Percentiles rank a stretch among this genome's conserved stretches.
phyloP scores from a whole-genome alignment of 2,329 filamentous ascomycete genomes.

The Penicillium sp. region DNA sequence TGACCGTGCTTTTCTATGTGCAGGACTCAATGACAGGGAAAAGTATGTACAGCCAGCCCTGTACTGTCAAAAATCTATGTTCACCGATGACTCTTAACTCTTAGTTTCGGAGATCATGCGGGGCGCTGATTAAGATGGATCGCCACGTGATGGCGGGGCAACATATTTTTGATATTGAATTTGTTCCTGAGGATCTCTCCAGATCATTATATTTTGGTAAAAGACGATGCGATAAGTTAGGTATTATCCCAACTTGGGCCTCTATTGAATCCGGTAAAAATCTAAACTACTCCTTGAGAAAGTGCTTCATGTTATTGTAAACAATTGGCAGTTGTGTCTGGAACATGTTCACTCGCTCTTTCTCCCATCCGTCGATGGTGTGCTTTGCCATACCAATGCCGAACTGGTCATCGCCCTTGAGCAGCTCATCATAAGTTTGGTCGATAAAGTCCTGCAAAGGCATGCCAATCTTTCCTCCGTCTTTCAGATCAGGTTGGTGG shows the following conservation, averaged over 20 bases:
- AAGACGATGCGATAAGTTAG: too few relatives aligned
- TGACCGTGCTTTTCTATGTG: not conserved
- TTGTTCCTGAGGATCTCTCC: not conserved
- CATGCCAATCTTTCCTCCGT: slow-evolving; percentile 51
- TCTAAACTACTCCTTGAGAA: slow-evolving; percentile 3
- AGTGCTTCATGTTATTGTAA: not conserved
- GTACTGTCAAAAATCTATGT: not conserved
- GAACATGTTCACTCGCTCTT: slow-evolving; percentile 13
- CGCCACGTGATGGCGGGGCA: slow-evolving; percentile 1
- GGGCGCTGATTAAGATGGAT: not conserved
- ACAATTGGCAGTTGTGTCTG: slow-evolving; percentile 9
- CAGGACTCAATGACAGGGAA: not conserved
- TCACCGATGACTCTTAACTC: not conserved
- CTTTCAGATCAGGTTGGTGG: slow-evolving; percentile 52
- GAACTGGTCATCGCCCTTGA: slow-evolving; percentile 50
- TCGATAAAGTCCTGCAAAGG: slow-evolving; percentile 51
- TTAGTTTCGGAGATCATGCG: not conserved
- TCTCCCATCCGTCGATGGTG: slow-evolving; percentile 14
- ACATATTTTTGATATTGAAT: not conserved
- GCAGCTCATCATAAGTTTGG: slow-evolving; percentile 46
- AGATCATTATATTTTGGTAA: too few relatives aligned
- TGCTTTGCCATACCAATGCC: slow-evolving; percentile 41
- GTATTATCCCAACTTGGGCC: too few relatives aligned
- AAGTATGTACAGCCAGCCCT: not conserved
- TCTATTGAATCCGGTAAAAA: not conserved